A percentile compares a stretch with the other conserved stretches of the same genome.
Evolutionary conservation across 495 filamentous ascomycete species (phyloP).

Genomic region (Bathelium albidoporum): DNA sequence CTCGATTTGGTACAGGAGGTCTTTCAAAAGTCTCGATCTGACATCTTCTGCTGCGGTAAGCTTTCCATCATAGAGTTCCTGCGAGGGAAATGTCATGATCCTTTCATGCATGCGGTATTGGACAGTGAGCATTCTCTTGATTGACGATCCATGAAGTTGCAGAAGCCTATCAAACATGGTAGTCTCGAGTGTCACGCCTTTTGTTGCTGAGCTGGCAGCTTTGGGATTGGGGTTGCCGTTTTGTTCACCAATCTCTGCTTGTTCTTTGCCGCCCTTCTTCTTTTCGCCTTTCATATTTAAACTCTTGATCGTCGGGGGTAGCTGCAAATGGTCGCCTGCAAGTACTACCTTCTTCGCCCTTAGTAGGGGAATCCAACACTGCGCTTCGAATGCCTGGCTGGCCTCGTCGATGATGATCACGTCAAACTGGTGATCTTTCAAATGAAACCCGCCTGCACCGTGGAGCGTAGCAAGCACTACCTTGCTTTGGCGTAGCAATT

Average conservation of each 20-base stretch:
- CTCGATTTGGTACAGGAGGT: conserved; percentile 66
- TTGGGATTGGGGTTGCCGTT: conserved; percentile 14
- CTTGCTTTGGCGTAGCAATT: conserved; percentile 63
- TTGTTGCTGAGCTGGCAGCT: conserved; percentile 15
- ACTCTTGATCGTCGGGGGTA: conserved; percentile 91
- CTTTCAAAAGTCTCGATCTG: conserved; percentile 59
- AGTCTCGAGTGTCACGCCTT: conserved; percentile 54
- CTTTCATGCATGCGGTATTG: conserved; percentile 97
- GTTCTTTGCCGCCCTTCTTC: conserved; percentile 15
- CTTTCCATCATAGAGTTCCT: conserved; percentile 72
- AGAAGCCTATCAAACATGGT: conserved; percentile 90
- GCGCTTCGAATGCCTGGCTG: conserved; percentile 89
- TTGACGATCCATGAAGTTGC: conserved; percentile 62
- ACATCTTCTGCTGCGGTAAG: conserved; percentile 73
- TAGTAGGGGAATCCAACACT: conserved; percentile 93
- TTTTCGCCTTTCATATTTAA: conserved; percentile 44
- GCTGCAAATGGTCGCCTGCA: conserved; percentile 87
- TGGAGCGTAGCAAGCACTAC: conserved; percentile 90
- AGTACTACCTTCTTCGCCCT: conserved; percentile 73
- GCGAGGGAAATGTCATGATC: conserved; percentile 91
- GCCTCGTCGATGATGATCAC: conserved; percentile 94
- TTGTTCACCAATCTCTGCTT: conserved; percentile 11
- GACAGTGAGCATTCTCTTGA: conserved; percentile 93
- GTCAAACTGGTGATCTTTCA: conserved; percentile 74
- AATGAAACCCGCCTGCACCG: conserved; percentile 78